Evolutionary conservation across 108 stramenopile species (phyloP), one percentile per base, ranked within the genome.

Genomic region (Stephanodiscus minutulus): DNA sequence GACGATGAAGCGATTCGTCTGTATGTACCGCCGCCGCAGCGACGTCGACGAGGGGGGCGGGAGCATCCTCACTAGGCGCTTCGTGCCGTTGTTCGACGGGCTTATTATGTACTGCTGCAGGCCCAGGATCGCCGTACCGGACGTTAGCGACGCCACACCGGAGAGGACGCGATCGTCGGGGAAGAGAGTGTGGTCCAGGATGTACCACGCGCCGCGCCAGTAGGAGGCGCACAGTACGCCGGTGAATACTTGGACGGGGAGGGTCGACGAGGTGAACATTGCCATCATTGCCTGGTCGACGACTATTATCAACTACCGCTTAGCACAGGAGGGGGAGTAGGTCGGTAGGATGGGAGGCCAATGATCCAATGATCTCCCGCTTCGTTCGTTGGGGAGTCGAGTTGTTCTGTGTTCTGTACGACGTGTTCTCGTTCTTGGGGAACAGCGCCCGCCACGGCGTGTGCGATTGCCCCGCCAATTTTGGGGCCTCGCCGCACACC

Each of bases 181-280:
- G 72, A 74, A 90, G 20, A 87, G 68, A n/a, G 70, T 79, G 69
- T 90, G 79, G 56, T 90, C 89, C 48, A 90, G 65, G 7, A 87
- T 56, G 64, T 90, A 90, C 89, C 89, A 90, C 15, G 83, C 68
- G 21, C 89, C 89, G 37, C 89, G 46, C 89, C 89, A 90, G 56
- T 64, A 85, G 17, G 66, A 69, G 0, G 83, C 83, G 17, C 73
- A 64, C 18, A 68, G 41, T 5, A 74, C 46, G 20, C 82, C 82
- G 4, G 73, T 68, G 21, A 54, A 28, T 5, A 83, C 54, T 52
- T 83, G 82, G 17, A 58, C 33, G 31, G 73, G 66, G 28, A 70
- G 68, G 28, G 68, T 47, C 18, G 57, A 54, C 15, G 66, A 39
- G 24, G 22, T 29, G 17, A 43, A 43, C 21, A 25, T 8, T 6